These are phyloP conservation scores for Diphasiastrum complanatum DNA, from an alignment of 83 land plant genomes.

Conservation along the genomic window DNA sequence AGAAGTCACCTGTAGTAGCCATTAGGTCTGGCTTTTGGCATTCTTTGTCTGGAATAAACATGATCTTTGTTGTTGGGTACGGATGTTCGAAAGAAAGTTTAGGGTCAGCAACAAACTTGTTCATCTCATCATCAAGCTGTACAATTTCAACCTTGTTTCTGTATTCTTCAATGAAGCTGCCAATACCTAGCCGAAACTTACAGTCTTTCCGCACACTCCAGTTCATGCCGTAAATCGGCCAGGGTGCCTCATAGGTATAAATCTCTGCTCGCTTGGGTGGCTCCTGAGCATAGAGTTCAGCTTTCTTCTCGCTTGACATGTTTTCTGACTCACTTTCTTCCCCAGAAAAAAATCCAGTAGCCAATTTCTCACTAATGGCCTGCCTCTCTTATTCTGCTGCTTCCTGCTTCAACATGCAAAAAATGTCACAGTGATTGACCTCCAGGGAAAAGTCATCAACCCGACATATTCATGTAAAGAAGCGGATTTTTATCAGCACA, in stretches of 20 bases:
- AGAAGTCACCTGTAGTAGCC: conserved; percentile 77
- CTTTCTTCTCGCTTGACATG: too few relatives aligned
- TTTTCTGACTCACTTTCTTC: too few relatives aligned
- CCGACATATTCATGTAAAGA: too few relatives aligned
- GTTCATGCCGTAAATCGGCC: conserved; percentile 93
- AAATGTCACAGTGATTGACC: too few relatives aligned
- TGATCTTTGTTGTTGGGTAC: conserved; percentile 84
- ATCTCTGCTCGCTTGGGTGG: conserved; percentile 89
- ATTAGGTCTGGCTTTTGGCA: conserved; percentile 66
- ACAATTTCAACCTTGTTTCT: conserved; percentile 80
- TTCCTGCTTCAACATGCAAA: too few relatives aligned
- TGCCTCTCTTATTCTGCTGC: too few relatives aligned
- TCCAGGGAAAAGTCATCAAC: too few relatives aligned
- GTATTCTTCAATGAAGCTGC: conserved; percentile 69
- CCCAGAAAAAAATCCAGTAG: too few relatives aligned
- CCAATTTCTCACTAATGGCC: too few relatives aligned
- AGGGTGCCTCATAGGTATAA: conserved; percentile 85
- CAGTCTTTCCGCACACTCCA: conserved; percentile 97
- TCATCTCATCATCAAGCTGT: conserved; percentile 81
- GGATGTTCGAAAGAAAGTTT: conserved; percentile 76
- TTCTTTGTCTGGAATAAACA: conserved; percentile 82
- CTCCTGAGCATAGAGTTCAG: conserved; percentile 45
- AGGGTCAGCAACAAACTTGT: conserved; percentile 75
- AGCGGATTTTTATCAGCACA: too few relatives aligned
- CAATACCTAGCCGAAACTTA: conserved; percentile 78